Conservation (phyloP, 2,329 filamentous ascomycete genomes). For the Cladophialophora bantiana region DNA sequence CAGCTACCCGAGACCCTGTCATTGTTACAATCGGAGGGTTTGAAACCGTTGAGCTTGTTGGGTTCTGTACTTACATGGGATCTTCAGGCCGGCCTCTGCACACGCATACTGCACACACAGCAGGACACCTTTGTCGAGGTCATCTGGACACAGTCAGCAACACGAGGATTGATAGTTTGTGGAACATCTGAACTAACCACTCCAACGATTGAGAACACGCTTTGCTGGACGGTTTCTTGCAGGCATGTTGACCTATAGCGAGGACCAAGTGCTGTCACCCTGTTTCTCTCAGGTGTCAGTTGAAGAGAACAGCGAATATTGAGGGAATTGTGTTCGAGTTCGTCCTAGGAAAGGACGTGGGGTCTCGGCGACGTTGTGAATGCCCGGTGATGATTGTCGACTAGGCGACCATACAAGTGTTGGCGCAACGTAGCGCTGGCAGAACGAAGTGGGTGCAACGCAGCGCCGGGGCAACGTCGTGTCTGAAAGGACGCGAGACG, state of each 20-base stretch:
- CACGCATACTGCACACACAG: slow-evolving; percentile 53
- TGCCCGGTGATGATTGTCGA: not conserved
- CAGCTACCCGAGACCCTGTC: slow-evolving; percentile 47
- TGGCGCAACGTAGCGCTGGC: no score
- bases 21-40: not conserved
- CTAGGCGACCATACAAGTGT: not conserved
- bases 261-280: not conserved
- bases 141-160: slow-evolving; percentile 45
- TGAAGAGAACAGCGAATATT: not conserved
- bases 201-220: slow-evolving; percentile 52
- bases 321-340: not conserved
- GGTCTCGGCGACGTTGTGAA: not conserved
- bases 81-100: slow-evolving; percentile 46
- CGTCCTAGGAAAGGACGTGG: not conserved
- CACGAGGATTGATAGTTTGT: not conserved
- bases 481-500: not conserved
- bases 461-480: not conserved
- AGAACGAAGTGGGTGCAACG: no score
- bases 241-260: slow-evolving; percentile 22
- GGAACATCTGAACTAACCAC: slow-evolving; percentile 45
- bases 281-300: slow-evolving; percentile 11
- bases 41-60: not conserved
- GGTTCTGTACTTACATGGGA: slow-evolving; percentile 49
- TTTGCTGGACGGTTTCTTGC: slow-evolving; percentile 42
- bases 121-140: slow-evolving; percentile 53